Conservation (phyloP, 495 filamentous ascomycete genomes). For the Thermothielavioides terrestris region DNA sequence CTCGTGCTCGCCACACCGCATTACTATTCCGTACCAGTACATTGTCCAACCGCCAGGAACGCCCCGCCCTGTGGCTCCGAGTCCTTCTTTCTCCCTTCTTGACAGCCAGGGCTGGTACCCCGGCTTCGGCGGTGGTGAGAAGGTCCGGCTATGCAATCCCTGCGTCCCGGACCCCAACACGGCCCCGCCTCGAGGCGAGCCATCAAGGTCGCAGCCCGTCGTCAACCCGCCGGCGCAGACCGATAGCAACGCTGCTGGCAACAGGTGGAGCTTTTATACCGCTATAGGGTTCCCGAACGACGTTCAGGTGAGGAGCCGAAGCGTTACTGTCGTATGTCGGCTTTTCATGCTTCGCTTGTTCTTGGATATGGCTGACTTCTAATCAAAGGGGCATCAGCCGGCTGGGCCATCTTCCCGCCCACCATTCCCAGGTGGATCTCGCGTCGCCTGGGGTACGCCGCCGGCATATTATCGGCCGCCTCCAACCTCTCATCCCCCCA, state of each 20-base stretch:
- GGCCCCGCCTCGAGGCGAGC: slow-evolving; percentile 41
- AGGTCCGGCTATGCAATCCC: slow-evolving; percentile 87
- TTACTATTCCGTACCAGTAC: slow-evolving; percentile 87
- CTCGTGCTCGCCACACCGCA: slow-evolving; percentile 85
- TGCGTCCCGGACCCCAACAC: slow-evolving; percentile 89
- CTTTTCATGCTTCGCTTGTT: background rate
- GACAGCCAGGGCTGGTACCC: slow-evolving; percentile 40
- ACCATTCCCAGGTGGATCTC: slow-evolving; percentile 19
- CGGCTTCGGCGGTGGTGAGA: slow-evolving; percentile 57
- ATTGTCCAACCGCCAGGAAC: slow-evolving; percentile 74
- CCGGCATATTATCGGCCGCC: slow-evolving; percentile 28
- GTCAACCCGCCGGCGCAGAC: background rate
- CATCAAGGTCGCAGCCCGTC: slow-evolving; percentile 26
- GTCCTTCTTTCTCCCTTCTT: slow-evolving; percentile 24
- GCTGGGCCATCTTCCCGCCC: slow-evolving; percentile 13
- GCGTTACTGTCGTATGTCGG: slow-evolving; percentile 37
- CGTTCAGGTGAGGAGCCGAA: slow-evolving; percentile 31
- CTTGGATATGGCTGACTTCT: background rate
- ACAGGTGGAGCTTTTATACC: slow-evolving; percentile 21
- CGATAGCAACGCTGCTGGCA: background rate
- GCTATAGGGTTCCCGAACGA: slow-evolving; percentile 14
- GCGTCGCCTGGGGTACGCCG: slow-evolving; percentile 31
- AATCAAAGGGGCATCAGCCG: slow-evolving; percentile 13
- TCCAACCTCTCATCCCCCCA: slow-evolving; percentile 19
- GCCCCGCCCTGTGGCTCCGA: slow-evolving; percentile 34